Conservation (phyloP, 371 early-diverging fungal genomes). For the Coemansia sp. region DNA sequence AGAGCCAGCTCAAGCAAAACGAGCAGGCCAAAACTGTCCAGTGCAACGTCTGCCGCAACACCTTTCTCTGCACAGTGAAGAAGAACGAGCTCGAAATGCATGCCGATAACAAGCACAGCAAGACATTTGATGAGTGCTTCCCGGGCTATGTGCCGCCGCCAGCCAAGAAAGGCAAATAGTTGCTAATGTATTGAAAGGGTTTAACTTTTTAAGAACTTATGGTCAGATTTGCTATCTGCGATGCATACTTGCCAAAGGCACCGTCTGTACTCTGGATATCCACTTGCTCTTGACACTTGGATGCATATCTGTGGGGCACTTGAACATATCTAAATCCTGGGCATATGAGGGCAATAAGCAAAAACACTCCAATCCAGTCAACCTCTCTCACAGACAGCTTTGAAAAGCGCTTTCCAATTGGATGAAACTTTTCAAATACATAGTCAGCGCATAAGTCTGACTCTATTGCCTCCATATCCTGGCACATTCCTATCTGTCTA, state of each 20-base stretch:
- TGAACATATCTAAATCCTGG: too few relatives aligned
- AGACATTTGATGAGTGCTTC: slow-evolving; percentile 78
- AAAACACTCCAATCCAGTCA: too few relatives aligned
- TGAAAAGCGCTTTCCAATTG: too few relatives aligned
- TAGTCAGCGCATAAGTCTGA: too few relatives aligned
- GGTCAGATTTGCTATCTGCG: background rate
- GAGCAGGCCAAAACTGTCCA: slow-evolving; percentile 77
- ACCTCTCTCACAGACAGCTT: too few relatives aligned
- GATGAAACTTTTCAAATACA: too few relatives aligned
- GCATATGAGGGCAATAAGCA: too few relatives aligned
- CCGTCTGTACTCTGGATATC: too few relatives aligned
- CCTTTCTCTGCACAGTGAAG: slow-evolving; percentile 81
- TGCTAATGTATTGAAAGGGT: background rate
- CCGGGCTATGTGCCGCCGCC: slow-evolving; percentile 51
- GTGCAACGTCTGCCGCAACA: slow-evolving; percentile 75
- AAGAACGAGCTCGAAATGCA: slow-evolving; percentile 71
- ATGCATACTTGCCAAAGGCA: too few relatives aligned
- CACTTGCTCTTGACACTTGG: too few relatives aligned
- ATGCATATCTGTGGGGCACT: too few relatives aligned
- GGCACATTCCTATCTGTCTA: background rate
- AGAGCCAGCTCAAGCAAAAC: slow-evolving; percentile 82
- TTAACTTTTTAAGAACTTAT: background rate
- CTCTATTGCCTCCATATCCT: too few relatives aligned
- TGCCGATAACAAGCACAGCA: slow-evolving; percentile 79
- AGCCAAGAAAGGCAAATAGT: slow-evolving; percentile 5